phyloP scores from a whole-genome alignment of 2,329 filamentous ascomycete species.

The Botrytis elliptica region DNA sequence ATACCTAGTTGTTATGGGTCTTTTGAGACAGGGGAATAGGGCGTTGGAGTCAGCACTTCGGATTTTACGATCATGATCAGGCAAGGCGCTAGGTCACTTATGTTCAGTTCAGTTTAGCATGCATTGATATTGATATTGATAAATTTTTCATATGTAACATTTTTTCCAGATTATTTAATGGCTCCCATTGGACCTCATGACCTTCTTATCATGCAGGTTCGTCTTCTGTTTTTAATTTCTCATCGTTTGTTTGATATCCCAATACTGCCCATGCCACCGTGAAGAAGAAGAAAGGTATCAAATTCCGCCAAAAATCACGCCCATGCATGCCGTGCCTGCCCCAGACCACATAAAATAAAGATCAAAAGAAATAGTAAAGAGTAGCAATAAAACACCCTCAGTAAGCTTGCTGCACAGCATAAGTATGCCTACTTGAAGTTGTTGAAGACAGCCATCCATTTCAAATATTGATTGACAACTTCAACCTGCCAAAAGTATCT shows the following conservation, averaged over 20 bases:
- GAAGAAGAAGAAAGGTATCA: neutral
- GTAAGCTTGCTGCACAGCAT: neutral
- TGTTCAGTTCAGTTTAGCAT: neutral
- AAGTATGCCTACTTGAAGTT: neutral
- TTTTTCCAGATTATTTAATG: neutral
- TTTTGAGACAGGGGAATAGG: neutral
- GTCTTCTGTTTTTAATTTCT: neutral
- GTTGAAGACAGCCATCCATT: neutral
- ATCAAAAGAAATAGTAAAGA: neutral
- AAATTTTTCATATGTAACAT: neutral
- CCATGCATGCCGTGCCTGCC: neutral
- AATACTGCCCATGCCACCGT: neutral
- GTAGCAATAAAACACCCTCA: neutral
- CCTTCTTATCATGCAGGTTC: neutral
- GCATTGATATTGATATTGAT: neutral
- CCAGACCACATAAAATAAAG: neutral
- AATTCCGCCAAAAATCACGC: neutral
- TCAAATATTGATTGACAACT: neutral
- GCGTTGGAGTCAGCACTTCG: neutral
- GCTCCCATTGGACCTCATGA: neutral
- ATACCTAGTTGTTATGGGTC: neutral
- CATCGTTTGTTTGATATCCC: neutral
- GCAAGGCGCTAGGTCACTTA: slow-evolving; percentile 3
- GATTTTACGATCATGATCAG: too few species aligned
- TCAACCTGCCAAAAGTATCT: neutral